Evolutionary conservation across 1,284 basidiomycete genomes (phyloP), one percentile per base, ranked within the genome.

Genomic region (Moniliophthora roreri): DNA sequence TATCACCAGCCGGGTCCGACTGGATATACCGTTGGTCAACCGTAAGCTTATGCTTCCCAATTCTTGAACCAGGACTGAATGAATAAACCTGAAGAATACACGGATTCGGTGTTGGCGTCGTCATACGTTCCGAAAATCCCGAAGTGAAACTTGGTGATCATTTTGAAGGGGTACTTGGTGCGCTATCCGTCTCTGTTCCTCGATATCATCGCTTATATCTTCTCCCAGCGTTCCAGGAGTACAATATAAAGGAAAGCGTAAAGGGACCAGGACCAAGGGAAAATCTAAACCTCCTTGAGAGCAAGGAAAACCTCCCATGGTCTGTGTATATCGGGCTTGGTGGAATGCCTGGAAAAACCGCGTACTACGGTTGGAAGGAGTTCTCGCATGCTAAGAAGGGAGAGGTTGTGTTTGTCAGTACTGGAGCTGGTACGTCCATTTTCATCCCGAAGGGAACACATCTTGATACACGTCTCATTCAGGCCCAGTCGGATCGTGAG

Each of bases 371-470:
- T 0, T 73, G 69, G 73, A 74, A 69, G 46, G 69, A 70, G 51
- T 71, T 66, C 55, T 64, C 71, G 0, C 56, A 67, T 23, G 72
- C 72, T 0, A 75, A 74, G 59, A 66, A 69, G 65, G 82, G 83
- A 0, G 82, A 85, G 35, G 77, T 72, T 0, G 77, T 80, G 4
- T 81, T 82, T 50, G 75, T 86, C 32, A 76, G 76, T 1, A 76
- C 80, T 6, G 84, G 81, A 1, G 82, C 78, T 34, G 83, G 79
- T 77, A 9, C 20, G 32, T 42, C 15, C 40, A 35, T 13, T 48
- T 11, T 20, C 28, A 11, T 23, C 3, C 32, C 36, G 15, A 3
- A 3, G n/a, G 9, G 16, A n/a, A 51, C 40, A 44, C 13, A 48
- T 20, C 52, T 34, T 45, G 38, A 42, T 21, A 28, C 32, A 48